phyloP scores from a whole-genome alignment of 23 red algal genomes.

The Chondrus crispus region DNA sequence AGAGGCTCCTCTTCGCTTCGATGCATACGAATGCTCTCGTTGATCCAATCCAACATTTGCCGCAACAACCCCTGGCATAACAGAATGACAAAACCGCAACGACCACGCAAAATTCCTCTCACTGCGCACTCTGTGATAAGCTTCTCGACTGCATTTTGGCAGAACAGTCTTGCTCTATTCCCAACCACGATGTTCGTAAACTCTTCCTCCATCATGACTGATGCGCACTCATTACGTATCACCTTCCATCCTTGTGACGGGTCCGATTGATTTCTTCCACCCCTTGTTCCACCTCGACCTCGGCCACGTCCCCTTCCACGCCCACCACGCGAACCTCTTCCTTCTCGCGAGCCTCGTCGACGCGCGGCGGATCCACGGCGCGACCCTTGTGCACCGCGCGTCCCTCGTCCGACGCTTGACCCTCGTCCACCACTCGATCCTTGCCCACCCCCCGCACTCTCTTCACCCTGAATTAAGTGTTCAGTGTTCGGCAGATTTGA shows the following conservation, averaged over 20 bases:
- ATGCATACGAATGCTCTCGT: not conserved
- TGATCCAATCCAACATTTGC: not conserved
- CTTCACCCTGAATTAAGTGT: not conserved
- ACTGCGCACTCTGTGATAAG: not conserved
- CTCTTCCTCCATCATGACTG: not conserved
- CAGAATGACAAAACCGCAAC: not conserved
- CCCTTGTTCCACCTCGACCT: not conserved
- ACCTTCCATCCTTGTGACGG: not conserved
- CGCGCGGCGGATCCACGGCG: not conserved
- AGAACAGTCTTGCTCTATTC: not conserved
- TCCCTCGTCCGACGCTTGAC: not conserved
- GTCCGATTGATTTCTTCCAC: not conserved
- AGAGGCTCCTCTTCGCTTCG: not conserved
- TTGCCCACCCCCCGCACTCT: not conserved
- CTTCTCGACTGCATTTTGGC: not conserved
- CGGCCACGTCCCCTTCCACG: not conserved
- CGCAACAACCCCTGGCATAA: not conserved
- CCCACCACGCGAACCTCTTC: not conserved
- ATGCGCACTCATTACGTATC: not conserved
- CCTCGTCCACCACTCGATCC: not conserved
- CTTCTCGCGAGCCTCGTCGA: not conserved
- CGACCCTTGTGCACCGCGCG: not conserved
- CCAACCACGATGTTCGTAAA: not conserved
- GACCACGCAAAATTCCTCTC: not conserved
- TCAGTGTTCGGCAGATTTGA: too few relatives aligned